These are phyloP conservation scores for Eudorina sp. DNA, from an alignment of 139 green algal genomes.

Conservation along the genomic window DNA sequence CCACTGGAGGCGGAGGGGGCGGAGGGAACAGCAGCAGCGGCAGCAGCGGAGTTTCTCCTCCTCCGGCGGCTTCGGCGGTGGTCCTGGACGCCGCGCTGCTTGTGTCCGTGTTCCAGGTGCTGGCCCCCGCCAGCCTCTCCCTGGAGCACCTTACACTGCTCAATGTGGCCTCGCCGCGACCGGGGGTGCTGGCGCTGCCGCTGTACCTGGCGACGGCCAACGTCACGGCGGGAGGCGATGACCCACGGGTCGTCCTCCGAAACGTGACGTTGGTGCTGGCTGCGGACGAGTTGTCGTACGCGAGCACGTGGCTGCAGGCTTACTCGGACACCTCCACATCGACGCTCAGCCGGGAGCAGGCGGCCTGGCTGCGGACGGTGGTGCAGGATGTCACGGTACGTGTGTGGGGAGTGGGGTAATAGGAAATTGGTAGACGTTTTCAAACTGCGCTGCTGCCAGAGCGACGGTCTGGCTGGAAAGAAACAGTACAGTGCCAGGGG, in stretches of 20 bases:
- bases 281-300: slow-evolving; percentile 27
- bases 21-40: too few species aligned
- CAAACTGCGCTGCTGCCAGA: too few species aligned
- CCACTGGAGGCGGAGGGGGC: too few species aligned
- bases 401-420: too few species aligned
- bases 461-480: too few species aligned
- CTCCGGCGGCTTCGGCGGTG: not conserved
- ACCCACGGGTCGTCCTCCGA: not conserved
- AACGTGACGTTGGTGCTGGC: slow-evolving; percentile 18
- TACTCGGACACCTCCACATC: too few species aligned
- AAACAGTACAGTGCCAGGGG: not conserved
- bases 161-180: slow-evolving; percentile 17
- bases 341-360: not conserved
- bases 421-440: too few species aligned
- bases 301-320: not conserved
- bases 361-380: not conserved
- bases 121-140: not conserved
- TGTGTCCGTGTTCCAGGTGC: not conserved
- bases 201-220: not conserved
- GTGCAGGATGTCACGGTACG: not conserved
- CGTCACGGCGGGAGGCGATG: not conserved
- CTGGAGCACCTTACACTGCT: slow-evolving; percentile 7
- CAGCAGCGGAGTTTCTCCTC: too few species aligned
- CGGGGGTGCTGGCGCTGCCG: slow-evolving; percentile 12
- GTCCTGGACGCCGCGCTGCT: slow-evolving; percentile 7